A percentile compares a stretch with the other conserved stretches of the same genome.
Conservation (phyloP, 2,329 filamentous ascomycete species). For the Aspergillus sp. region DNA sequence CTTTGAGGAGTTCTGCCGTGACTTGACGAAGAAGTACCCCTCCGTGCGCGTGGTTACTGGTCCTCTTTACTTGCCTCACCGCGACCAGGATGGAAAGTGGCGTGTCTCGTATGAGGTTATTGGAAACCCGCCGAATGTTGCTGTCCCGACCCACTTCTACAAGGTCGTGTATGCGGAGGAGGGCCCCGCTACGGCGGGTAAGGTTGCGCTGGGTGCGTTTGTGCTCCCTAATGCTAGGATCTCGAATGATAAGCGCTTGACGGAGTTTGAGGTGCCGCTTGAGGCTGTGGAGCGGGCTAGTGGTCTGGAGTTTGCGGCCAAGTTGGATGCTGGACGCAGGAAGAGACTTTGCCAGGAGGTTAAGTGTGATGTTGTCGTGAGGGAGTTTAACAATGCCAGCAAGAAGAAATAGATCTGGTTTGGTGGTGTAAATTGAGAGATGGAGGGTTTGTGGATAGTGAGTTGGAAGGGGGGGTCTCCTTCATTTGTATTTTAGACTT, state of each 20-base stretch:
- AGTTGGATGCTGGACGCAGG: constrained; percentile 71
- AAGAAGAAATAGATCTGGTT: constrained; percentile 39
- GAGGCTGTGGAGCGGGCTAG: constrained; percentile 91
- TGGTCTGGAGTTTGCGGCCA: constrained; percentile 84
- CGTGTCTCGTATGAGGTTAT: constrained; percentile 95
- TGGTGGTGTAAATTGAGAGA: background rate
- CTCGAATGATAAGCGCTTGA: constrained; percentile 79
- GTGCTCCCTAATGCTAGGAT: constrained; percentile 92
- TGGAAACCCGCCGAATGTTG: constrained; percentile 86
- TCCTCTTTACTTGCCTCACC: constrained; percentile 85
- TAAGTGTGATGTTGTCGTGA: constrained; percentile 78
- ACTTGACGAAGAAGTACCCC: constrained; percentile 77
- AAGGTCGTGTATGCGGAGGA: constrained; percentile 98
- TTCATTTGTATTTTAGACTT: background rate
- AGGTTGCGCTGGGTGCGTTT: constrained; percentile 89
- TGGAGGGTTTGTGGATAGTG: background rate
- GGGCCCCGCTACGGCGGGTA: constrained; percentile 60
- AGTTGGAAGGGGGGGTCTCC: background rate
- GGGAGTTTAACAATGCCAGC: constrained; percentile 68
- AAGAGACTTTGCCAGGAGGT: constrained; percentile 83
- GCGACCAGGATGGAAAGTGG: constrained; percentile 91
- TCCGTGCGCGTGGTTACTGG: constrained; percentile 90
- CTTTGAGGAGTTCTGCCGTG: constrained; percentile 93
- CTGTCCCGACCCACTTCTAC: constrained; percentile 98
- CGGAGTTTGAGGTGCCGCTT: constrained; percentile 91